phyloP scores from a whole-genome alignment of 495 filamentous ascomycete genomes.

The Trypethelium eluteriae region DNA sequence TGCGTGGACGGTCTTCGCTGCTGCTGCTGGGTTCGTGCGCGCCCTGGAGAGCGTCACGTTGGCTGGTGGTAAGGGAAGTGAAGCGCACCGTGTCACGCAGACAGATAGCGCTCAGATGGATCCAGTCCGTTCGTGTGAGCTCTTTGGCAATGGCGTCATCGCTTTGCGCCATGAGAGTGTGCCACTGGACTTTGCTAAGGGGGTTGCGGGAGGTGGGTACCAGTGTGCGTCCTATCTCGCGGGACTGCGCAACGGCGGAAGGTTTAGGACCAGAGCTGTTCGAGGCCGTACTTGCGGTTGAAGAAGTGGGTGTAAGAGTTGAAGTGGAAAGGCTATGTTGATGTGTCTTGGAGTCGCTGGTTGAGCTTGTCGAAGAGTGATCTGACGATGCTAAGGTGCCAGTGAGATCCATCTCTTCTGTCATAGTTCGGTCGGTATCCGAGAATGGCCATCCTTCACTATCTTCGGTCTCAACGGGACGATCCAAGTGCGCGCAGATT shows the following conservation, averaged over 20 bases:
- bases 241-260: conserved; percentile 61
- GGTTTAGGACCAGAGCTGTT: conserved; percentile 40
- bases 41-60: neutral
- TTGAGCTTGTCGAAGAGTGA: neutral
- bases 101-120: conserved; percentile 93
- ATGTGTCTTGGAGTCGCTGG: conserved; percentile 4
- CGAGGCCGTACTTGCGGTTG: conserved; percentile 23
- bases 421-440: conserved; percentile 26
- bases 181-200: conserved; percentile 73
- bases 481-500: conserved; percentile 59
- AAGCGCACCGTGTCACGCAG: conserved; percentile 88
- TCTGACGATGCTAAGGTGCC: neutral
- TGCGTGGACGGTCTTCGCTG: neutral
- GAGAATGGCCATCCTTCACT: conserved; percentile 34
- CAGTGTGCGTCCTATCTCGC: conserved; percentile 60
- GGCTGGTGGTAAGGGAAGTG: conserved; percentile 52
- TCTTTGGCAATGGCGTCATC: conserved; percentile 83
- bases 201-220: conserved; percentile 51
- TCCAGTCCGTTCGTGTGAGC: conserved; percentile 92
- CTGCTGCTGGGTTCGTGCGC: too few species aligned
- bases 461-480: conserved; percentile 41
- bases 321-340: conserved; percentile 21
- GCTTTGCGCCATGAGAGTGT: conserved; percentile 68
- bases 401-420: conserved; percentile 13
- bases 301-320: conserved; percentile 24